These are phyloP conservation scores for Populus pruinosa DNA, from an alignment of 345 rosid genomes.

Conservation along the genomic window DNA sequence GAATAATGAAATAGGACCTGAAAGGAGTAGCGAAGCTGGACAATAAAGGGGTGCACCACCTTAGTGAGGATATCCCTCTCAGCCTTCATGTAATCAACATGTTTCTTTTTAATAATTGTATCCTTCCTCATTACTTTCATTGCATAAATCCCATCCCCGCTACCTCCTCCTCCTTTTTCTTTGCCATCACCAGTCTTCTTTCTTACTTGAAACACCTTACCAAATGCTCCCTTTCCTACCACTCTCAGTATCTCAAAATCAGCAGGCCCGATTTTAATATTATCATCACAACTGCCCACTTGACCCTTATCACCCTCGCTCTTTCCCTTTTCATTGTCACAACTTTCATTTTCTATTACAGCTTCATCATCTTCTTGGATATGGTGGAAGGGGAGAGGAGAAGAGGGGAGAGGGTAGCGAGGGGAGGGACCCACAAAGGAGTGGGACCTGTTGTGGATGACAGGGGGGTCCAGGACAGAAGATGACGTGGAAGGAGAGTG, in stretches of 20 bases:
- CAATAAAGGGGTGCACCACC: slow-evolving; percentile 64
- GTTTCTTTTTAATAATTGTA: slow-evolving; percentile 60
- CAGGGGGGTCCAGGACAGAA: slow-evolving; percentile 41
- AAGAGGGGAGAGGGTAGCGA: slow-evolving; percentile 47
- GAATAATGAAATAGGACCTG: slow-evolving; percentile 38
- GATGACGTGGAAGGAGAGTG: slow-evolving; percentile 16
- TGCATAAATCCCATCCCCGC: slow-evolving; percentile 58
- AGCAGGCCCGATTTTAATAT: slow-evolving; percentile 40
- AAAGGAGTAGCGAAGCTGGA: slow-evolving; percentile 71
- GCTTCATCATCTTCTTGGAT: slow-evolving; percentile 37
- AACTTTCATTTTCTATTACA: slow-evolving; percentile 24
- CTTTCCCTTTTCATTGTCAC: neutral
- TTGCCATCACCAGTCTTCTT: slow-evolving; percentile 18
- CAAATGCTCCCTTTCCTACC: slow-evolving; percentile 68
- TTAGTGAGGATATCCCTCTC: slow-evolving; percentile 72
- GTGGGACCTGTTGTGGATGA: slow-evolving; percentile 66
- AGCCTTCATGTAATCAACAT: slow-evolving; percentile 74
- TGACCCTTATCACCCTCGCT: neutral
- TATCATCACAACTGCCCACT: neutral
- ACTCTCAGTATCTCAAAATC: slow-evolving; percentile 68
- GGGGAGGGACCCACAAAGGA: slow-evolving; percentile 77
- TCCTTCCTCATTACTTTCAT: slow-evolving; percentile 81
- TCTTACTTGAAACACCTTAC: slow-evolving; percentile 67
- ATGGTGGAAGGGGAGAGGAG: slow-evolving; percentile 42
- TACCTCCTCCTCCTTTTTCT: slow-evolving; percentile 13